These are phyloP conservation scores for Ustilago crameri DNA, from an alignment of 1,284 basidiomycete genomes.

Conservation along the genomic window DNA sequence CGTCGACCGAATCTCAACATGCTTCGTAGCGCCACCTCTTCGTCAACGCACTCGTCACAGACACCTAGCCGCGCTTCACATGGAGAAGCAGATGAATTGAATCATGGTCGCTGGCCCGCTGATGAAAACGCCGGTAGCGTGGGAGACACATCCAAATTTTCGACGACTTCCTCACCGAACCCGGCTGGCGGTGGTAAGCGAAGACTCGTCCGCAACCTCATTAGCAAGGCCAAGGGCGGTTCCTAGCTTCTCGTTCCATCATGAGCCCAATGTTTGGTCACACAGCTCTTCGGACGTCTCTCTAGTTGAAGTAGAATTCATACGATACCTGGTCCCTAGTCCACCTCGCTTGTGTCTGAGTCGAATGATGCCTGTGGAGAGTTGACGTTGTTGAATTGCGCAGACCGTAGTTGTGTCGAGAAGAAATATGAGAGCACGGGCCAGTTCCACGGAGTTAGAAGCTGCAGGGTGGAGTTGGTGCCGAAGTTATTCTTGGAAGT, in stretches of 20 bases:
- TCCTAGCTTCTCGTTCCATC: conserved; percentile 8
- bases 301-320: too few relatives aligned
- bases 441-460: neutral
- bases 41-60: conserved; percentile 30
- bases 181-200: conserved; percentile 11
- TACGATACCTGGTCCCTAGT: too few relatives aligned
- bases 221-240: conserved; percentile 41
- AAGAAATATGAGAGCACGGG: neutral
- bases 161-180: neutral
- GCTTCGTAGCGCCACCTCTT: conserved; percentile 33
- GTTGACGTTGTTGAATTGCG: too few relatives aligned
- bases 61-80: conserved; percentile 21
- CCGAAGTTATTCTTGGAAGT: neutral
- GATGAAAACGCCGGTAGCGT: conserved; percentile 10
- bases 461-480: neutral
- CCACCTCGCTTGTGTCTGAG: too few relatives aligned
- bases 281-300: neutral
- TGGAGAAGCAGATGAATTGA: conserved; percentile 11
- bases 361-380: too few relatives aligned
- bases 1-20: conserved; percentile 42
- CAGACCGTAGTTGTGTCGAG: conserved; percentile 1
- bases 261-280: neutral
- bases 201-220: conserved; percentile 28
- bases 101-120: conserved; percentile 22
- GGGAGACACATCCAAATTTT: neutral